Evolutionary conservation across 768 basidiomycete species (phyloP).

Genomic region (Chalciporus pseudorubinellus): DNA sequence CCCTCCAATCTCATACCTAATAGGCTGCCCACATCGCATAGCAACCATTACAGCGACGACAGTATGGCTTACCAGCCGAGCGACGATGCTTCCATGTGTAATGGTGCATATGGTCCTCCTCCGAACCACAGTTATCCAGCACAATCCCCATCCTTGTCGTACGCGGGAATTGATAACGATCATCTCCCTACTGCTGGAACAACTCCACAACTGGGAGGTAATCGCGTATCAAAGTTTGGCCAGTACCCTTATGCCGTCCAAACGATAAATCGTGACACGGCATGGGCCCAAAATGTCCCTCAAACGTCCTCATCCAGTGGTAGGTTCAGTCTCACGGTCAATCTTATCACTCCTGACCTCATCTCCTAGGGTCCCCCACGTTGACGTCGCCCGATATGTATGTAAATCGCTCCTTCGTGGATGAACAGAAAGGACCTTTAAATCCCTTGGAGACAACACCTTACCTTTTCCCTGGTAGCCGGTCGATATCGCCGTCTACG

Average conservation of each 20-base stretch:
- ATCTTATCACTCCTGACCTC: constrained; percentile 32
- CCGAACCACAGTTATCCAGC: constrained; percentile 39
- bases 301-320: constrained; percentile 33
- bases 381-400: constrained; percentile 47
- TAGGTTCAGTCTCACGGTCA: constrained; percentile 26
- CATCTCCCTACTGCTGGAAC: constrained; percentile 24
- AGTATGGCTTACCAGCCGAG: constrained; percentile 48
- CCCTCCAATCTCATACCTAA: constrained; percentile 31
- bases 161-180: constrained; percentile 33
- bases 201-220: constrained; percentile 33
- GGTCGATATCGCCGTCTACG: constrained; percentile 68
- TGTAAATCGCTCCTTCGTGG: constrained; percentile 43
- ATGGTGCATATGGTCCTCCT: constrained; percentile 43
- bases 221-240: constrained; percentile 52
- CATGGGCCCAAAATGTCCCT: constrained; percentile 29
- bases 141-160: constrained; percentile 49
- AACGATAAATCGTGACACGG: constrained; percentile 30
- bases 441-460: constrained; percentile 51
- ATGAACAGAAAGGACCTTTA: constrained; percentile 57
- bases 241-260: constrained; percentile 46
- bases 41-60: constrained; percentile 38
- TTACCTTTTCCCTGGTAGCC: constrained; percentile 63
- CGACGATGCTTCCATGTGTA: constrained; percentile 45
- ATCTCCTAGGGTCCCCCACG: constrained; percentile 58
- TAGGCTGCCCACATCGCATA: constrained; percentile 40